Base-by-base conservation (phyloP, 345 rosid species). In the Reutealis trisperma region DNA sequence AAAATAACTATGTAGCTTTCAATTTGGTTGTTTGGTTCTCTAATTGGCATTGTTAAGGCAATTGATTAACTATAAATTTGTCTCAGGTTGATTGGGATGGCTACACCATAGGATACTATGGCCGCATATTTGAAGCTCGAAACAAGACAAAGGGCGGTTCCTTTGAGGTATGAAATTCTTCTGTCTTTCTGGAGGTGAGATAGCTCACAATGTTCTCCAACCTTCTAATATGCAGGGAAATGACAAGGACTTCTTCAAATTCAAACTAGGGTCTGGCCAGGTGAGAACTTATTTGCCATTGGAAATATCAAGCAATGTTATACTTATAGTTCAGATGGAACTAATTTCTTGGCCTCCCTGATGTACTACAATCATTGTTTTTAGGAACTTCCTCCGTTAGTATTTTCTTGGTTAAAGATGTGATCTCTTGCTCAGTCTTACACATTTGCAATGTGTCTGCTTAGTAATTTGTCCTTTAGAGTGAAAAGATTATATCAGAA, bases 121-220 rank as follows among this genome's bases (percentile, higher is more conserved):
- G 99, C 67, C 99, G 98, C 75, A 94, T 94, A 72, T 94, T 94
- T 87, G 99, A 94, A 90, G 99, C 99, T 82, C 94, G 99, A 80
- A 94, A 94, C 86, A 94, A 89, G 86, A 90, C 97, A 61, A 93
- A 93, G 82, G 99, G 99, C 0, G 97, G 99, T 80, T 93, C 98
- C 49, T 95, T 95, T 89, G 94, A 86, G 97, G 99, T 93, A 79
- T 67, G 63, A 25, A 44, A 70, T 58, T 41, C 63, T 71, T 72
- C 74, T 74, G 24, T 42, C 67, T 32, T 77, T 30, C 49, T 65
- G 6, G 47, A 47, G 25, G 8, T 37, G 42, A 22, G 58, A 49
- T 64, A 34, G 72, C 51, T 27, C 21, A 66, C 1, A 74, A 7
- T 75, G 27, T 15, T 74, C 51, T 47, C 27, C 47, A 51, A 22